Percentiles rank a stretch among this genome's conserved stretches.
These are phyloP conservation scores for Lentinula raphanica DNA, from an alignment of 768 basidiomycete species.

Conservation along the genomic window DNA sequence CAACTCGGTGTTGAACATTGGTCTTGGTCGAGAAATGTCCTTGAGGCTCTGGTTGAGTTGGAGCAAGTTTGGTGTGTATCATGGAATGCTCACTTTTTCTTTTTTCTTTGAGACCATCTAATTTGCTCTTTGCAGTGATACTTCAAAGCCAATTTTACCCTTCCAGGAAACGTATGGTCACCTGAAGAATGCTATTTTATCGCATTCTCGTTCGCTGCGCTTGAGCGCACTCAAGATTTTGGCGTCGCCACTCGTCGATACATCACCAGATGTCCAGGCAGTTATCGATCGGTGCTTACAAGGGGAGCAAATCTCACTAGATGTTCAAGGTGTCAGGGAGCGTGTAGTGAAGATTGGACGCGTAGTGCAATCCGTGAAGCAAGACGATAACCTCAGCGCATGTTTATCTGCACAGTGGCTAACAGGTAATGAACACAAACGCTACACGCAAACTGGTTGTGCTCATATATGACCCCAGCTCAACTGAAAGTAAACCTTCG, in stretches of 20 bases:
- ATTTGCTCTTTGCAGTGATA: slow-evolving; percentile 16
- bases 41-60: slow-evolving; percentile 50
- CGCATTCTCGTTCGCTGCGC: slow-evolving; percentile 66
- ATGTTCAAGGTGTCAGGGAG: slow-evolving; percentile 79
- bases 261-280: slow-evolving; percentile 40
- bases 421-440: slow-evolving; percentile 49
- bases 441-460: no score
- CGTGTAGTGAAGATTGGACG: slow-evolving; percentile 73
- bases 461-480: no score
- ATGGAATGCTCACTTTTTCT: neutral
- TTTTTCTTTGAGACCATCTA: neutral
- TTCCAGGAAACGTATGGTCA: slow-evolving; percentile 47
- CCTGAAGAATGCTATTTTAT: slow-evolving; percentile 55
- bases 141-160: slow-evolving; percentile 21
- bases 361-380: slow-evolving; percentile 55
- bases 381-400: slow-evolving; percentile 50
- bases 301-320: slow-evolving; percentile 76
- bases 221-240: slow-evolving; percentile 62
- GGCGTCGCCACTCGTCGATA: slow-evolving; percentile 42
- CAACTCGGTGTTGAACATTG: slow-evolving; percentile 41
- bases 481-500: slow-evolving; percentile 92
- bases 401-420: slow-evolving; percentile 71
- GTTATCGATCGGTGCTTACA: slow-evolving; percentile 64
- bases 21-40: slow-evolving; percentile 51
- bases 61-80: slow-evolving; percentile 38